Conservation (phyloP, 495 filamentous ascomycete genomes). For the Parathielavia hyrcaniae region DNA sequence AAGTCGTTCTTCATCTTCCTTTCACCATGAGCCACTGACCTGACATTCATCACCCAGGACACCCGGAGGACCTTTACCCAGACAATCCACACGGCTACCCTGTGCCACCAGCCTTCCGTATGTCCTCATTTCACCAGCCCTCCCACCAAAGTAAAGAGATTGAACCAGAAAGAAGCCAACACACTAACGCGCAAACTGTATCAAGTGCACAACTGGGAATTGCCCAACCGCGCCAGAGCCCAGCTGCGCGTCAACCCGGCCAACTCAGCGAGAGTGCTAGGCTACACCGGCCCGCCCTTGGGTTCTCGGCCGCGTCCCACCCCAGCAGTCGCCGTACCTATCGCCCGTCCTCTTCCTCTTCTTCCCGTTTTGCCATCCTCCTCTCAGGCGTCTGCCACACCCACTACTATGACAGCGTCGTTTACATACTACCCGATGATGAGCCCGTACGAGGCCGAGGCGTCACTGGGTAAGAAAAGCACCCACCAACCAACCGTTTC, state of each 20-base stretch:
- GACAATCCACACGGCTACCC: conserved; percentile 22
- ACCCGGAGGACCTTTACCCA: conserved; percentile 8
- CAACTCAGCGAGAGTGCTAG: neutral
- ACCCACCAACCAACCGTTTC: neutral
- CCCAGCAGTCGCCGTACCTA: neutral
- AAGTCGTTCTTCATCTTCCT: neutral
- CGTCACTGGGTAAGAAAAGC: conserved; percentile 11
- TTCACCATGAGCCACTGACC: neutral
- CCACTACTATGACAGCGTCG: neutral
- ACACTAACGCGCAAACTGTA: neutral
- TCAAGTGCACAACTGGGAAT: conserved; percentile 13
- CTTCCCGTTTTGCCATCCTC: neutral
- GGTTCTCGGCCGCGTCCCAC: conserved; percentile 10
- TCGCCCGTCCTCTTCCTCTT: neutral
- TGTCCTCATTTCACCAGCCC: conserved; percentile 7
- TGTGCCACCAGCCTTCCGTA: conserved; percentile 21
- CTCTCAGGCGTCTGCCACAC: neutral
- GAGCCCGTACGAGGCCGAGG: conserved; percentile 24
- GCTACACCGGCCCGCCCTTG: conserved; percentile 11
- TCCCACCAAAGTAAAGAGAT: neutral
- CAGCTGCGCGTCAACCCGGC: neutral
- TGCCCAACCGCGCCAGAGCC: conserved; percentile 15
- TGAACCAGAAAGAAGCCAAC: neutral
- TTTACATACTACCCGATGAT: conserved; percentile 19
- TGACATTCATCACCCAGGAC: neutral